Evolutionary conservation across 192 early-diverging fungal genomes (phyloP), one percentile per base, ranked within the genome.

Genomic region (Dispira simplex): DNA sequence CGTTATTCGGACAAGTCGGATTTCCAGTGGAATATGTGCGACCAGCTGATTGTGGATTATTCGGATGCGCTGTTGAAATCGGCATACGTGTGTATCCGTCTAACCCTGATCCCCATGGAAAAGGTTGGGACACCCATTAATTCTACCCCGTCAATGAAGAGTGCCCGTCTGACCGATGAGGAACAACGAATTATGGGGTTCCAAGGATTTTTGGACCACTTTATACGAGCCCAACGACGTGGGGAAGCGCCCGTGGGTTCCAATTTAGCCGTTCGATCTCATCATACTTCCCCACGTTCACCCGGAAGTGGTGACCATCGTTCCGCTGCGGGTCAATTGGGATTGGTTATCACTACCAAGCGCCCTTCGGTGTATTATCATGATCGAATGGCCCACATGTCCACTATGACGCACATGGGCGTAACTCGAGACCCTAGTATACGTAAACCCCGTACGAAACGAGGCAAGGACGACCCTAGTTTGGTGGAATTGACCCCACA

Each of bases 11-110:
- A 71, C 12, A 65, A 88, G 21, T 71, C 83, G 5, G 77, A 83
- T 47, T 92, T 94, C 70, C 86, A 88, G 44, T 98, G 96, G 96
- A 98, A 96, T 66, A 90, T 86, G 47, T 75, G 96, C 27, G 96
- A 98, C 71, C 85, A 87, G 59, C 73, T 94, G 27, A 85, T 96
- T n/a, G 78, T 88, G 20, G 94, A 93, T 44, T 87, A 90, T 63
- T 84, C 88, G 66, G 83, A 89, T 27, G 84, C 85, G 25, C 74
- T 92, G 53, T 90, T 79, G 0, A 89, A 92, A 62, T 75, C 91
- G 12, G 77, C 84, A 63, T 98, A 88, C 72, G 95, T 90, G 90
- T 75, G 94, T 11, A 81, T 91, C 0, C 78, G 96, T 3, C 97
- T 95, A 69, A 75, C 96, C 27, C 70, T 98, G 26, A 88, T 97